Conservation (phyloP, 1,284 basidiomycete genomes). For the Schizophyllum commune region DNA sequence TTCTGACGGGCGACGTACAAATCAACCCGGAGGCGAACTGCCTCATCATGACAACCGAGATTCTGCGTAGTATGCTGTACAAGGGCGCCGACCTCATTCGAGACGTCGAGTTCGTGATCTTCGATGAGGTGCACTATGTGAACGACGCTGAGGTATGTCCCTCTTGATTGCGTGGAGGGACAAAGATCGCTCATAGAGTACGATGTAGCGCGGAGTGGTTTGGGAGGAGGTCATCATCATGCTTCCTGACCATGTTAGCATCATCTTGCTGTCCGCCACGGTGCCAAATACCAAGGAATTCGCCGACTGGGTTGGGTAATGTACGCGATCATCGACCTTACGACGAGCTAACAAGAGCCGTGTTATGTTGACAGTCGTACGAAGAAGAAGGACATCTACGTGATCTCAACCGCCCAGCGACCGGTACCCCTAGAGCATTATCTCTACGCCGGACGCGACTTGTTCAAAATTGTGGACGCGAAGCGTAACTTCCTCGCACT, state of each 20-base stretch:
- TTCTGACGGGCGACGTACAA: constrained; percentile 97
- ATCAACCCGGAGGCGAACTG: constrained; percentile 98
- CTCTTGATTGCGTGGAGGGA: constrained; percentile 2
- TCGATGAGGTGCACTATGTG: constrained; percentile 99
- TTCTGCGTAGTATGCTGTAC: constrained; percentile 96
- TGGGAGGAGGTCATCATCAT: constrained; percentile 99
- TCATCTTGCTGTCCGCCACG: constrained; percentile 94
- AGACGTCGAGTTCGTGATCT: constrained; percentile 99
- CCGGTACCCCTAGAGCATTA: constrained; percentile 98
- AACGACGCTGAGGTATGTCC: constrained; percentile 89
- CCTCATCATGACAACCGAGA: constrained; percentile 99
- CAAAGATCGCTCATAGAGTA: constrained; percentile 6
- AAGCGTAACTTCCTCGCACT: constrained; percentile 69
- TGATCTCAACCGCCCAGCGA: constrained; percentile 94
- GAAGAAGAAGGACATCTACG: constrained; percentile 99
- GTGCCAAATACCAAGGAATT: constrained; percentile 99
- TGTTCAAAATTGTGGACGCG: constrained; percentile 90
- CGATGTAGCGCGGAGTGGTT: constrained; percentile 84
- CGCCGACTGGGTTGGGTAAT: constrained; percentile 98
- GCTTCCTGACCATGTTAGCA: constrained; percentile 94
- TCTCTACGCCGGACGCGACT: constrained; percentile 87
- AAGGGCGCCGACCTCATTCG: constrained; percentile 98
- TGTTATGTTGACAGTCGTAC: constrained; percentile 61
- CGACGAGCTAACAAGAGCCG: constrained; percentile 5
- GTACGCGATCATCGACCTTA: constrained; percentile 10